Percentiles rank a stretch among this genome's conserved stretches.
Evolutionary conservation across 495 filamentous ascomycete genomes (phyloP).

Genomic region (Platismatia glauca): DNA sequence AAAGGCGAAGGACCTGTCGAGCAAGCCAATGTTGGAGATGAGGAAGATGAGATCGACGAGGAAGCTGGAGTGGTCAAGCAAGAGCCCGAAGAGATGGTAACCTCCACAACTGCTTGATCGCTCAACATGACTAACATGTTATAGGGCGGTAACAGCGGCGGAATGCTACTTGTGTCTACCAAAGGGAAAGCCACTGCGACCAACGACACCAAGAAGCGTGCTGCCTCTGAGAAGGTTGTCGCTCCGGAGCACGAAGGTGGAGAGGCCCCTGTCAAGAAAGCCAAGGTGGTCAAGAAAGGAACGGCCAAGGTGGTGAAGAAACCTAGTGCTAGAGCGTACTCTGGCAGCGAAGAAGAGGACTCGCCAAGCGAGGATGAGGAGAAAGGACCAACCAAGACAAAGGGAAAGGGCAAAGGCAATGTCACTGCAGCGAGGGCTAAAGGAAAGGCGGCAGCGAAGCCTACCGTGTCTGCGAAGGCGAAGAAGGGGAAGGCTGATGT

Average conservation of each 20-base stretch:
- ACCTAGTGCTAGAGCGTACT: neutral
- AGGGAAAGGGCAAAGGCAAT: neutral
- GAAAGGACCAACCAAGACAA: neutral
- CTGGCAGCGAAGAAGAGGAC: constrained; percentile 1
- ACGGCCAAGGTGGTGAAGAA: constrained; percentile 13
- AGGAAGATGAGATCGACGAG: constrained; percentile 4
- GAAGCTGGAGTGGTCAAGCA: neutral
- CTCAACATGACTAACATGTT: neutral
- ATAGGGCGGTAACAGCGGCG: neutral
- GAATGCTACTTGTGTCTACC: neutral
- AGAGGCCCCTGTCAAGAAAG: neutral
- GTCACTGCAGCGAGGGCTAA: neutral
- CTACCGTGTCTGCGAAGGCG: neutral
- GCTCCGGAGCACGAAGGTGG: neutral
- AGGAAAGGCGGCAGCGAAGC: constrained; percentile 1
- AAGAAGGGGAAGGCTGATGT: constrained; percentile 8
- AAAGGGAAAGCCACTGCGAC: neutral
- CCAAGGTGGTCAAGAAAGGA: constrained; percentile 9
- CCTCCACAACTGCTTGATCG: neutral
- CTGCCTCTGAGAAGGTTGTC: neutral
- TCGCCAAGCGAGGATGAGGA: neutral
- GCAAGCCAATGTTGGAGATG: neutral
- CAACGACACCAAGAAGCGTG: neutral
- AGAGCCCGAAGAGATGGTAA: neutral
- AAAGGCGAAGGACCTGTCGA: neutral